phyloP scores from a whole-genome alignment of 2,329 filamentous ascomycete species.

The Aspergillus fumigatiaffinis region DNA sequence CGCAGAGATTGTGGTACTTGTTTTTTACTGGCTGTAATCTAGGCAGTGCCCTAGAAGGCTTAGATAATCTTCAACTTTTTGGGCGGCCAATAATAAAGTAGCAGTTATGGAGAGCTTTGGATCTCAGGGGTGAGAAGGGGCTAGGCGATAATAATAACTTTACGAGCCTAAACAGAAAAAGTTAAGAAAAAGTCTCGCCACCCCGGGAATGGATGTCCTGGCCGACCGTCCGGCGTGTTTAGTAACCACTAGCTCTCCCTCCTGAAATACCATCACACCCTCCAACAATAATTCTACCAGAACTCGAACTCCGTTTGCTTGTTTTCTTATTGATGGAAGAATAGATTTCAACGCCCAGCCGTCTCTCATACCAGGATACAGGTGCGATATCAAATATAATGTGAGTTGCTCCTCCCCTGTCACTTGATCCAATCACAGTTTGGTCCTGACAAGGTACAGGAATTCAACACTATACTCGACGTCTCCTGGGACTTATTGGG shows the following conservation, averaged over 20 bases:
- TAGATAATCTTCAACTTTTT: background rate
- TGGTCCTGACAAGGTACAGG: constrained; percentile 26
- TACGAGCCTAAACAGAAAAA: constrained; percentile 5
- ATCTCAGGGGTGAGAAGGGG: background rate
- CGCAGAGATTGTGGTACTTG: background rate
- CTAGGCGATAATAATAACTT: background rate
- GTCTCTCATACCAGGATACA: background rate
- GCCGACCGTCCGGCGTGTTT: constrained; percentile 13
- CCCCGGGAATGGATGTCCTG: constrained; percentile 27
- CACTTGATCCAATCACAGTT: background rate
- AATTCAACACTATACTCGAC: constrained; percentile 45
- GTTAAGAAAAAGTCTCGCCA: constrained; percentile 28
- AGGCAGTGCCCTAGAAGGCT: background rate
- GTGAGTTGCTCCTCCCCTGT: constrained; percentile 13
- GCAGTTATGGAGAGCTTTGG: background rate
- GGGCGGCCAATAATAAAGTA: no score
- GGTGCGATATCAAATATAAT: constrained; percentile 11
- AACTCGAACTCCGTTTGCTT: background rate
- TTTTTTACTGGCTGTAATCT: background rate
- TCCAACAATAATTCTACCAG: background rate
- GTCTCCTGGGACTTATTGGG: constrained; percentile 59
- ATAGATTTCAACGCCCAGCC: background rate
- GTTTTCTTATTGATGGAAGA: background rate
- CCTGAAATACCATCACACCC: background rate
- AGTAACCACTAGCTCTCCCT: constrained; percentile 3